These are phyloP conservation scores for Cochlearia excelsa DNA, from an alignment of 345 rosid species.

Conservation along the genomic window DNA sequence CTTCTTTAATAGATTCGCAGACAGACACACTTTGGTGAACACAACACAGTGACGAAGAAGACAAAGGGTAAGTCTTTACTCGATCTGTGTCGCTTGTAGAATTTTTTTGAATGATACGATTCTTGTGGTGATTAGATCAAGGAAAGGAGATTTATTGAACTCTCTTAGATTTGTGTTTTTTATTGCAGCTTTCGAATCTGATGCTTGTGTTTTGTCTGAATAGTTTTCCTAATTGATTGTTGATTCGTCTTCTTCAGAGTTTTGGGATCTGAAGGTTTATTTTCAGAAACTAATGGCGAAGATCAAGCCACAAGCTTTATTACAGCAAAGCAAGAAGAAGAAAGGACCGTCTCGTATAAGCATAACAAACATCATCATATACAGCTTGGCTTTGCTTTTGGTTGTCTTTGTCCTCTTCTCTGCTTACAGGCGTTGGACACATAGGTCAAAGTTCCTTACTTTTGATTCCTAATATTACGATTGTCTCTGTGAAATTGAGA, in stretches of 20 bases:
- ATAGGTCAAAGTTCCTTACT: conserved; percentile 38
- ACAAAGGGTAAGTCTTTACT: too few relatives aligned
- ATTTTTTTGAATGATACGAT: too few relatives aligned
- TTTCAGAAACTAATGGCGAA: conserved; percentile 48
- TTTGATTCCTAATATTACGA: neutral
- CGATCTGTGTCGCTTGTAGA: too few relatives aligned
- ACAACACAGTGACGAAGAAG: too few relatives aligned
- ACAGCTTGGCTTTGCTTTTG: conserved; percentile 45
- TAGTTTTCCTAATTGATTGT: neutral
- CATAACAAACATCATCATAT: conserved; percentile 44
- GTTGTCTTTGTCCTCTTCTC: conserved; percentile 51
- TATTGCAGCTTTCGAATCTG: neutral
- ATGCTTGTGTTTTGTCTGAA: neutral
- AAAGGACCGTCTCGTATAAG: conserved; percentile 61
- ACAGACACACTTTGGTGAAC: too few relatives aligned
- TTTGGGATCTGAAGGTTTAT: conserved; percentile 28
- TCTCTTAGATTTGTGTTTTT: too few relatives aligned
- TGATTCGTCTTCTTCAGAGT: conserved; percentile 2
- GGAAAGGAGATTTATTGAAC: too few relatives aligned
- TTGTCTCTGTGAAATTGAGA: neutral
- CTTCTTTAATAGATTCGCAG: too few relatives aligned
- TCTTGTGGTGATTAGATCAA: too few relatives aligned
- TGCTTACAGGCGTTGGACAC: conserved; percentile 56
- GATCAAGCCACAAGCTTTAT: conserved; percentile 74
- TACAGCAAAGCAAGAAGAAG: conserved; percentile 78